Conservation (phyloP, 805 yeast genomes). For the Metschnikowia lunata region DNA sequence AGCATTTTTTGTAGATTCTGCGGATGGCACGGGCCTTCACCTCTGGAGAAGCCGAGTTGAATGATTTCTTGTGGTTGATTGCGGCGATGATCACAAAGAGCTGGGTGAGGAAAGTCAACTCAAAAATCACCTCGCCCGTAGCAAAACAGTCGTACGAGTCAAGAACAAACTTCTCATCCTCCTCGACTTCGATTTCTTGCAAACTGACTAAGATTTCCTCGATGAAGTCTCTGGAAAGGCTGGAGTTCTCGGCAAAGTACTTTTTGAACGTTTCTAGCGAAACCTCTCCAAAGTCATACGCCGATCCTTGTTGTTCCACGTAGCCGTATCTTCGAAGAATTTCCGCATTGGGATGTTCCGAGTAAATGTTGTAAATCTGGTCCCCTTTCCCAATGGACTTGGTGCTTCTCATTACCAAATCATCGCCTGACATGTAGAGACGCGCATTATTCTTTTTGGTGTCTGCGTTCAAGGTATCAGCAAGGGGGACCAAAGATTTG, state of each 20-base stretch:
- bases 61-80: slow-evolving; percentile 22
- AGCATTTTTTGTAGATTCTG: slow-evolving; percentile 54
- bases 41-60: slow-evolving; percentile 24
- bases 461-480: slow-evolving; percentile 87
- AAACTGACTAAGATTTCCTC: slow-evolving; percentile 31
- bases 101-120: slow-evolving; percentile 51
- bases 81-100: slow-evolving; percentile 37
- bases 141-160: slow-evolving; percentile 61
- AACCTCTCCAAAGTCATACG: slow-evolving; percentile 78
- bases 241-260: slow-evolving; percentile 25
- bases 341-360: slow-evolving; percentile 89
- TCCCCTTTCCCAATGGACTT: slow-evolving; percentile 56
- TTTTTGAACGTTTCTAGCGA: slow-evolving; percentile 40
- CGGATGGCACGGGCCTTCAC: slow-evolving; percentile 27
- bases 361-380: slow-evolving; percentile 85
- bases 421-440: slow-evolving; percentile 46
- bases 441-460: slow-evolving; percentile 73
- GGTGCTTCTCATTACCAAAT: slow-evolving; percentile 68
- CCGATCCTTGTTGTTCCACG: slow-evolving; percentile 70
- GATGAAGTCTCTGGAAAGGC: slow-evolving; percentile 25
- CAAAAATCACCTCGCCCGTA: slow-evolving; percentile 57
- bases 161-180: slow-evolving; percentile 38
- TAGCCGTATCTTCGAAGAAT: slow-evolving; percentile 87
- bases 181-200: slow-evolving; percentile 33
- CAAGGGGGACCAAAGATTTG: slow-evolving; percentile 90